Conservation (phyloP, 495 filamentous ascomycete species). For the Podospora comata region DNA sequence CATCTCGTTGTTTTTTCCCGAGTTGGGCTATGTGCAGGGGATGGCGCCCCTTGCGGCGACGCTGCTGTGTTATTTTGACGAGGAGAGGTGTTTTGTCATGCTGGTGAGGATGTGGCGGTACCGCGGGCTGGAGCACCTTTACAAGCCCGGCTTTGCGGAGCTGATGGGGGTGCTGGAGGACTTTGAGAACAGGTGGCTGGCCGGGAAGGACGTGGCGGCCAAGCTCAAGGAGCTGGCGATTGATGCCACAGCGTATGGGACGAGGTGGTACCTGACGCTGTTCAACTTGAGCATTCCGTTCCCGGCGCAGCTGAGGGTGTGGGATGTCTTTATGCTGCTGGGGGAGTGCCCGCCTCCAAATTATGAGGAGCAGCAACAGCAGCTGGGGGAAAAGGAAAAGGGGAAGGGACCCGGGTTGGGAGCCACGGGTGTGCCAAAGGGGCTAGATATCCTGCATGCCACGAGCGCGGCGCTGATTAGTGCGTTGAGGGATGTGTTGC, state of each 20-base stretch:
- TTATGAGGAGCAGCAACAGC: not conserved
- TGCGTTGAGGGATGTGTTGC: slow-evolving; percentile 82
- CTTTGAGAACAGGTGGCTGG: slow-evolving; percentile 84
- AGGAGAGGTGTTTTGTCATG: slow-evolving; percentile 94
- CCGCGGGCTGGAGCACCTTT: slow-evolving; percentile 80
- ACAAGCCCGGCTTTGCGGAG: slow-evolving; percentile 77
- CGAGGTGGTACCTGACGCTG: slow-evolving; percentile 94
- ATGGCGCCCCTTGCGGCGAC: slow-evolving; percentile 96
- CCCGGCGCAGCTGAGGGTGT: slow-evolving; percentile 92
- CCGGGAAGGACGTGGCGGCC: slow-evolving; percentile 64
- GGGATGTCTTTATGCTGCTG: slow-evolving; percentile 98
- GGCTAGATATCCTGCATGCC: slow-evolving; percentile 88
- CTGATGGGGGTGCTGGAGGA: slow-evolving; percentile 85
- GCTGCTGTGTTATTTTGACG: slow-evolving; percentile 92
- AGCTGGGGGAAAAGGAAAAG: slow-evolving; percentile 8
- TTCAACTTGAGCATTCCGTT: slow-evolving; percentile 98
- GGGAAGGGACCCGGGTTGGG: not conserved
- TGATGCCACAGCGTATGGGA: slow-evolving; percentile 86
- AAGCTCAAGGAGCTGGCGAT: slow-evolving; percentile 81
- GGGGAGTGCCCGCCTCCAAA: slow-evolving; percentile 56
- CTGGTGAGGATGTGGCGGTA: slow-evolving; percentile 86
- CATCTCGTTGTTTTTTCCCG: slow-evolving; percentile 83
- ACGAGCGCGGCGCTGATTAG: slow-evolving; percentile 88
- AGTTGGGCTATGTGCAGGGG: slow-evolving; percentile 93
- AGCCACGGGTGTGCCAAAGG: slow-evolving; percentile 33